Percentiles rank a stretch among this genome's conserved stretches.
phyloP scores from a whole-genome alignment of 2,329 filamentous ascomycete species.

The Aquanectria penicillioides region DNA sequence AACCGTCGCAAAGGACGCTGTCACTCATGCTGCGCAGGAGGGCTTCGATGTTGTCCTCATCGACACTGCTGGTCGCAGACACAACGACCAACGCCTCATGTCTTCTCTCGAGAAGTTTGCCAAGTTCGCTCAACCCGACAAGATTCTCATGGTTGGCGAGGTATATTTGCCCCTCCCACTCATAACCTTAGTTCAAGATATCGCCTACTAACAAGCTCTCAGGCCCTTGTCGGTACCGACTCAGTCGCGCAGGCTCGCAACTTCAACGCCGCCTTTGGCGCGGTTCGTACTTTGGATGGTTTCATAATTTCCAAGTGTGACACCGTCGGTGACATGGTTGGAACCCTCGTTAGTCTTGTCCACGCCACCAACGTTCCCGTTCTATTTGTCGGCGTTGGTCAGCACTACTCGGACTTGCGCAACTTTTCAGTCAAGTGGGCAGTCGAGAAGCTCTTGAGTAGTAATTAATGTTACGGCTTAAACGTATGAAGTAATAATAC shows the following conservation, averaged over 20 bases:
- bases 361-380: conserved; percentile 97
- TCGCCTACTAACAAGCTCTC: conserved; percentile 15
- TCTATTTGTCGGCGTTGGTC: conserved; percentile 83
- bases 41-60: conserved; percentile 94
- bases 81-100: conserved; percentile 97
- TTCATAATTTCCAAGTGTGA: conserved; percentile 99
- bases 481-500: conserved; percentile 14
- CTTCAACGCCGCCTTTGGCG: conserved; percentile 93
- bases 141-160: conserved; percentile 93
- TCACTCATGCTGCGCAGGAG: conserved; percentile 78
- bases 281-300: conserved; percentile 83
- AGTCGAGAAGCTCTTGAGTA: conserved; percentile 71
- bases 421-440: conserved; percentile 78
- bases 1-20: conserved; percentile 92
- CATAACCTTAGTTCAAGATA: background rate
- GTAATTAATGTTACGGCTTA: conserved; percentile 45
- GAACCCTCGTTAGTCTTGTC: conserved; percentile 93
- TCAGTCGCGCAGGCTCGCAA: conserved; percentile 95
- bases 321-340: conserved; percentile 99
- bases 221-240: conserved; percentile 93
- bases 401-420: conserved; percentile 74
- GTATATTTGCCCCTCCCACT: conserved; percentile 46
- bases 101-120: conserved; percentile 96
- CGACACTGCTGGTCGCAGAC: conserved; percentile 92
- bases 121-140: conserved; percentile 94